Evolutionary conservation across 1,139 yeast species (phyloP).

Genomic region (Protomyces gravidus): DNA sequence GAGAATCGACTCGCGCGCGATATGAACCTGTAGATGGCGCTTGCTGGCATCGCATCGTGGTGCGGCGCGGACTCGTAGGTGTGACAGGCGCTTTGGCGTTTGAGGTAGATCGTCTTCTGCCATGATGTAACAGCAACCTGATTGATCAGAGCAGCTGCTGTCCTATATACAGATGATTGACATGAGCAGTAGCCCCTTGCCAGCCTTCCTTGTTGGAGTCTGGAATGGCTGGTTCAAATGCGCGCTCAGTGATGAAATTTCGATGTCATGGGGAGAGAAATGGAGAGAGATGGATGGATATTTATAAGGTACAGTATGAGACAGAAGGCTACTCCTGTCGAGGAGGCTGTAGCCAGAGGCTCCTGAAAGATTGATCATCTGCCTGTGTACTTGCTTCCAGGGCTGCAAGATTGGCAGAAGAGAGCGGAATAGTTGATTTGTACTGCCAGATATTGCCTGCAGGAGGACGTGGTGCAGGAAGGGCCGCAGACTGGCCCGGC

Average conservation of each 20-base stretch:
- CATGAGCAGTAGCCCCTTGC: too few relatives aligned
- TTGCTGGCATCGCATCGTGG: slow-evolving; percentile 6
- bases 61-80: not conserved
- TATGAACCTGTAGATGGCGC: not conserved
- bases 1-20: slow-evolving; percentile 13
- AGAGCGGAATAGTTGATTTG: slow-evolving; percentile 14
- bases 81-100: not conserved
- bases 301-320: too few relatives aligned
- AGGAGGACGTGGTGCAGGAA: not conserved
- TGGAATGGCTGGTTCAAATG: too few relatives aligned
- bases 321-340: not conserved
- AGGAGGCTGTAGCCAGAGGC: not conserved
- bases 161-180: too few relatives aligned
- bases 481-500: not conserved
- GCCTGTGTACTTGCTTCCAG: slow-evolving; percentile 12
- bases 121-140: too few relatives aligned
- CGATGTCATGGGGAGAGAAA: too few relatives aligned
- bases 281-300: too few relatives aligned
- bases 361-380: not conserved
- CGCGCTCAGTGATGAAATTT: too few relatives aligned
- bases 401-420: slow-evolving; percentile 23
- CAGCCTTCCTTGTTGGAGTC: too few relatives aligned
- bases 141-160: too few relatives aligned
- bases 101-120: not conserved
- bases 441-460: slow-evolving; percentile 11